Percentiles rank a stretch among this genome's conserved stretches.
Evolutionary conservation across 2,329 filamentous ascomycete genomes (phyloP).

Genomic region (Epichloe gansuensis): DNA sequence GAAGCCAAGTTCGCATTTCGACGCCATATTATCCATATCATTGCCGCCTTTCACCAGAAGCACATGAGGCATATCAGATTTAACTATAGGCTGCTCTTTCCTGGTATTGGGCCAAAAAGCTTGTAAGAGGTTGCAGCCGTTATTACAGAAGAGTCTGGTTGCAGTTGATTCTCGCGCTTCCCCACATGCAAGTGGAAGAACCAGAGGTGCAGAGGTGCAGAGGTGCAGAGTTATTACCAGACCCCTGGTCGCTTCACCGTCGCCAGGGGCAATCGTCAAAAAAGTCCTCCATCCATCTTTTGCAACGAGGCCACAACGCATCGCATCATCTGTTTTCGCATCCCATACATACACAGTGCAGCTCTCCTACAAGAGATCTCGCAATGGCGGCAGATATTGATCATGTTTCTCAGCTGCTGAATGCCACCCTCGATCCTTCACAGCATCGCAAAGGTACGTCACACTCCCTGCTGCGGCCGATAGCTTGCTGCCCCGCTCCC

Average conservation of each 20-base stretch:
- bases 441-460: conserved; percentile 78
- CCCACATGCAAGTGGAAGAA: background rate
- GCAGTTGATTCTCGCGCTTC: background rate
- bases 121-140: too few species aligned
- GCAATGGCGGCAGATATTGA: conserved; percentile 46
- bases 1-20: too few species aligned
- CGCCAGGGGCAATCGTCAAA: conserved; percentile 1
- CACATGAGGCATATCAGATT: background rate
- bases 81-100: background rate
- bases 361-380: conserved; percentile 12
- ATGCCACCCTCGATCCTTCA: conserved; percentile 78
- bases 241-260: background rate
- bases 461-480: conserved; percentile 9
- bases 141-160: background rate
- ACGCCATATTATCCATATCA: too few species aligned
- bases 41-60: background rate
- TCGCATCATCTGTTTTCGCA: background rate
- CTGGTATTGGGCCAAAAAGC: too few species aligned
- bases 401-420: conserved; percentile 67
- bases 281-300: conserved; percentile 7
- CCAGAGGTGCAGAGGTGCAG: too few species aligned
- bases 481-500: conserved; percentile 14
- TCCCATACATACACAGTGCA: conserved; percentile 10
- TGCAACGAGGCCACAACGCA: conserved; percentile 7
- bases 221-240: too few species aligned